Evolutionary conservation across 116 monocot genomes (phyloP), one percentile per base, ranked within the genome.

Genomic region (Phalaenopsis hybrid): DNA sequence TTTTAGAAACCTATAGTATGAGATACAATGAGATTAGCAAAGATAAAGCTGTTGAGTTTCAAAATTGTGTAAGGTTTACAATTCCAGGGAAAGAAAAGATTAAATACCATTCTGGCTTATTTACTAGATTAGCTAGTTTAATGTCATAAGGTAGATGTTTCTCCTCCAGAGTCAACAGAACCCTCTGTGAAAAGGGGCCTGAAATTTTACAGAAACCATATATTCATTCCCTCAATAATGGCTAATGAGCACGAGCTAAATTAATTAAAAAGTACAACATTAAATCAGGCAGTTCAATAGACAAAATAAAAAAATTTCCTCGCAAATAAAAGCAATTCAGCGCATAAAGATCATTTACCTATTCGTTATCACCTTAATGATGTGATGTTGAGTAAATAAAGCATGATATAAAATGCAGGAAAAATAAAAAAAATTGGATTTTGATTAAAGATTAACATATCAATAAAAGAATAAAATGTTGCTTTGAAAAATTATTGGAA

Each of bases 171-270:
- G 94, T 94, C 65, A 98, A 84, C 20, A 98, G 72, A 81, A 94
- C 89, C 57, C 97, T 92, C 65, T 98, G 97, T 18, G 90, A 74
- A 82, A 98, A 94, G 15, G 97, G 97, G 76, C 94, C 96, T 96
- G 87, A 88, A 85, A 75, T 75, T 18, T n/a, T 75, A 21, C 17
- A 44, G 8, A 41, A 72, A 72, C 28, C 13, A 72, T 6, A 12
- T 72, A 41, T 37, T 72, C 72, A 41, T 41, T 72, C 72, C 33
- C 67, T 73, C 44, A 46, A 46, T 45, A n/a, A 20, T 73, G 37
- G 41, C 7, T 21, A 73, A 16, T 44, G 43, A 21, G 46, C 46
- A 75, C 17, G 46, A 37, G 3, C 7, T n/a, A n/a, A 45, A 45
- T 75, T 33, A 41, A 72, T 72, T 72, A 5, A 75, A 75, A 75